Evolutionary conservation across 139 green algal genomes (phyloP), one percentile per base, ranked within the genome.

Genomic region (Chlamydomonas schloesseri): DNA sequence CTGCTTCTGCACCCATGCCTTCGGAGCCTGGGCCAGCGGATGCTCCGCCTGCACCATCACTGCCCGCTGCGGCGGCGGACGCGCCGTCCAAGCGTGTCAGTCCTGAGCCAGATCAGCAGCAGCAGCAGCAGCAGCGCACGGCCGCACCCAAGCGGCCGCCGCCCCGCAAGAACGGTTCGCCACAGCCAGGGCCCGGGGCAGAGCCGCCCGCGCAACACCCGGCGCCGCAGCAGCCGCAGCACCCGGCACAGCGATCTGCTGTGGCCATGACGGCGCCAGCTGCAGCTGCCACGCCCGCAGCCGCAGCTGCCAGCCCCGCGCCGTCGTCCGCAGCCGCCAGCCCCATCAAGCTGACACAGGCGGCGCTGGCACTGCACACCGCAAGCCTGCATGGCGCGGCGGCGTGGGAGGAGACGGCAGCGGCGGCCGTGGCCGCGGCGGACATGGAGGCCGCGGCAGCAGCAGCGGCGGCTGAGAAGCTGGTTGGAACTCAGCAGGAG

Each of bases 341-440:
- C 33, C 31, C 73, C 34, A 23, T 82, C 18, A 37, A 36, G 29
- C 77, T 83, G 29, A 83, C 77, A 0, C 9, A 37, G 28, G 37
- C 37, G 60, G 36, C 28, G 31, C 62, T 83, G 6, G 62, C 62
- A 26, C 37, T 73, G 10, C 77, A 83, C 60, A 73, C 62, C 33
- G 31, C 28, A 0, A n/a, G 23, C n/a, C 47, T 83, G 28, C 37
- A 83, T n/a, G 77, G 77, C 11, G 28, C 29, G 6, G 26, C 62
- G 17, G 77, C 77, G 0, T 83, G 77, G 77, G 11, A 62, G 14
- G 62, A 73, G 8, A 83, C 62, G 17, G 77, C 77, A 2, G 77
- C 77, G 36, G 77, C 77, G 26, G 77, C 62, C 28, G 42, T 47
- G 17, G 77, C 55, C 18, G 36, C 23, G 73, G 64, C 28, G 28